Evolutionary conservation across 768 basidiomycete genomes (phyloP), one percentile per base, ranked within the genome.

Genomic region (Infundibulicybe gibba): DNA sequence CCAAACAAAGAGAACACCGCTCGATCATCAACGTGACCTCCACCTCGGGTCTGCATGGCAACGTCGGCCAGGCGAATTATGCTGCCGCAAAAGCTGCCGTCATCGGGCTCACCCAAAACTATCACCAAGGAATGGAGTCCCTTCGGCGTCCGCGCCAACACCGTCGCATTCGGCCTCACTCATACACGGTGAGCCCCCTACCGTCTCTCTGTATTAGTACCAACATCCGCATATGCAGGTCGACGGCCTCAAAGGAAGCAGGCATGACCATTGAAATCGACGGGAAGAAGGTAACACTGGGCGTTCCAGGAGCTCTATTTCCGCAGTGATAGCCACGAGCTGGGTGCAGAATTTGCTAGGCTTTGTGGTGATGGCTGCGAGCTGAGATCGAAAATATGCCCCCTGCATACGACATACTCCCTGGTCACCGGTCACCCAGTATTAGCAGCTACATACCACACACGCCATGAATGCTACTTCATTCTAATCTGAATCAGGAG

Each of bases 101-200:
- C 34, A 56, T 85, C 48, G 90, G 90, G 12, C 68, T 92, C 44
- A 87, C 89, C n/a, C 33, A 92, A 91, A 72, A 92, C 90, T 33
- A 81, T 89, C 53, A 81, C 83, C 41, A 93, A 92, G 61, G 90
- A 93, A 60, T 93, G 90, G 90, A 90, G 90, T 25, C 65, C 72
- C 3, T 90, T 85, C 64, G 84, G 83, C 54, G 87, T 91, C 16
- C 85, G 90, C 42, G 85, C 85, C 20, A 91, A 93, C 68, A 84
- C 85, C 2, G 67, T 93, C 37, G 89, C 89, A 3, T 91, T 79
- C 54, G 88, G 90, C 19, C 70, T 82, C 39, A 81, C 92, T 39
- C 79, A 85, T 55, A 93, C 90, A 2, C 72, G 90, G 82, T 87
- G 49, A 48, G 62, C 54, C 34, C 30, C 9, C 19, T 31, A 14